phyloP scores from a whole-genome alignment of 257 asterid genomes.

The Przewalskia tangutica region DNA sequence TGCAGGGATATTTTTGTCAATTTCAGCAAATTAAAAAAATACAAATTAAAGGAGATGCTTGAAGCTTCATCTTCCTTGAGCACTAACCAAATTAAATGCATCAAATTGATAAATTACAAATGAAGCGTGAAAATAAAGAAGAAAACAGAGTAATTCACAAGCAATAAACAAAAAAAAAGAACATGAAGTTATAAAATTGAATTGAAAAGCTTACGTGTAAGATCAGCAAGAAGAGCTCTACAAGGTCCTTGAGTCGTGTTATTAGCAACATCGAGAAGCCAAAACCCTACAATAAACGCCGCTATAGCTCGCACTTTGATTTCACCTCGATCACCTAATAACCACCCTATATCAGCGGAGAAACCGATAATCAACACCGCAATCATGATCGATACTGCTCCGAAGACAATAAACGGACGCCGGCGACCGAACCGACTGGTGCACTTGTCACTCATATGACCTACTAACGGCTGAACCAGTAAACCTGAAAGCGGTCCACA shows the following conservation, averaged over 20 bases:
- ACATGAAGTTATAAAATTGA: not conserved
- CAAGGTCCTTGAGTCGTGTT: slow-evolving; percentile 89
- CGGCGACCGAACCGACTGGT: slow-evolving; percentile 71
- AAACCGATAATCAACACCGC: slow-evolving; percentile 57
- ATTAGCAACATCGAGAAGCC: slow-evolving; percentile 83
- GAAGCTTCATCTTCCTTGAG: not conserved
- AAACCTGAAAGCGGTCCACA: slow-evolving; percentile 87
- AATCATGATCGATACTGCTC: slow-evolving; percentile 50
- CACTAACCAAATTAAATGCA: not conserved
- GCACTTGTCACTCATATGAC: slow-evolving; percentile 65
- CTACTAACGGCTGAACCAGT: slow-evolving; percentile 78
- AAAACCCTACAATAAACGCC: slow-evolving; percentile 64
- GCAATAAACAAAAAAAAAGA: not conserved
- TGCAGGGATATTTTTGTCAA: not conserved
- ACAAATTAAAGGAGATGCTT: not conserved
- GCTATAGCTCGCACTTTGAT: slow-evolving; percentile 47
- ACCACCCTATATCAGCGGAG: slow-evolving; percentile 74
- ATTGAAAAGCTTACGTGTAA: slow-evolving; percentile 41
- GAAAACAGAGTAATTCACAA: not conserved
- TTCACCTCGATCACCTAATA: slow-evolving; percentile 49
- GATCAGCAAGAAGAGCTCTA: slow-evolving; percentile 84
- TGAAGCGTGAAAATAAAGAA: not conserved
- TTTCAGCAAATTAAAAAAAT: too few relatives aligned
- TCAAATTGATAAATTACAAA: not conserved
- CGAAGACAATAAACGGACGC: slow-evolving; percentile 63